These are phyloP conservation scores for Gynandropsis gynandra DNA, from an alignment of 345 rosid genomes.

Conservation along the genomic window DNA sequence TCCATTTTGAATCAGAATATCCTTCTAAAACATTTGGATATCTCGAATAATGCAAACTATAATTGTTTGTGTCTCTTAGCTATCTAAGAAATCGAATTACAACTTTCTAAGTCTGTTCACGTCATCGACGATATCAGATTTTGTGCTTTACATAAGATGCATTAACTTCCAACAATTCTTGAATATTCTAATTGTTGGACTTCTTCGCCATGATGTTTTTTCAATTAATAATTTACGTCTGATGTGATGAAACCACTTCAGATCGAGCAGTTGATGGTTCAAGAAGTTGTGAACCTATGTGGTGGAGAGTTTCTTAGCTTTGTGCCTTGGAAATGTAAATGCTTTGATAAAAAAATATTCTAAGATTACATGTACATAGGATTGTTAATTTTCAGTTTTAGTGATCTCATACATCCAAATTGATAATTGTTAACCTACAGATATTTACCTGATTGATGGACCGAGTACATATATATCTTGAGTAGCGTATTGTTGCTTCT, in stretches of 20 bases:
- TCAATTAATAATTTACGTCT: constrained; percentile 83
- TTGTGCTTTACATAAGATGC: no score
- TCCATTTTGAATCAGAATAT: no score
- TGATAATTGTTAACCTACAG: constrained; percentile 60
- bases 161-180: no score
- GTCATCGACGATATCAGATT: no score
- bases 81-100: no score
- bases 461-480: constrained; percentile 99
- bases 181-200: no score
- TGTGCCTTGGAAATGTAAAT: constrained; percentile 91
- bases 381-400: not conserved
- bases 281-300: constrained; percentile 85
- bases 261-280: constrained; percentile 96
- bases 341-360: constrained; percentile 6
- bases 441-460: constrained; percentile 93
- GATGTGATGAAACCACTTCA: constrained; percentile 99
- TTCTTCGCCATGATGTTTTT: no score
- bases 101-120: no score
- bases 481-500: constrained; percentile 97
- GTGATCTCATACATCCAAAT: constrained; percentile 21
- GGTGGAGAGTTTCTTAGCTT: constrained; percentile 96
- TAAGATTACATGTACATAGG: not conserved
- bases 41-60: no score
- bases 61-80: no score
- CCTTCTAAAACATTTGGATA: no score